Evolutionary conservation across 2,329 filamentous ascomycete genomes (phyloP).

Genomic region (Cercospora sp.): DNA sequence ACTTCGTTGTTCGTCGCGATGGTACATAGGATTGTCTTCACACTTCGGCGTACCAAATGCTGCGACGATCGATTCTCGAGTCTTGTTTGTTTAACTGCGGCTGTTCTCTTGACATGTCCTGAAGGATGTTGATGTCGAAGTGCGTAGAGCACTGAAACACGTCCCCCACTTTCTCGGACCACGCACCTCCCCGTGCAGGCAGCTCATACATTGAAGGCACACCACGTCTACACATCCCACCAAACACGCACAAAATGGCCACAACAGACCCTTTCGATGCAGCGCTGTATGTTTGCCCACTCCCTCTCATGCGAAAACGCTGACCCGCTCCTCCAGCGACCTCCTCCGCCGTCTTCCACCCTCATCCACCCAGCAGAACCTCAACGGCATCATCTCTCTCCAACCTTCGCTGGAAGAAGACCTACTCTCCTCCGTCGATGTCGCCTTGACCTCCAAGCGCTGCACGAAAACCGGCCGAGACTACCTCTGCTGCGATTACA

Average conservation of each 20-base stretch:
- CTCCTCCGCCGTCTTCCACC: constrained; percentile 97
- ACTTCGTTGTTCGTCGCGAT: background rate
- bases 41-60: too few relatives aligned
- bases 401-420: constrained; percentile 94
- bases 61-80: too few relatives aligned
- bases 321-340: constrained; percentile 61
- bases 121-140: background rate
- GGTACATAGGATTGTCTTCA: background rate
- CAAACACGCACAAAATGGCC: constrained; percentile 18
- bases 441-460: constrained; percentile 81
- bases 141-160: background rate
- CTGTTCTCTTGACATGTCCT: too few relatives aligned
- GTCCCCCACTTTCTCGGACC: constrained; percentile 3
- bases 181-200: background rate
- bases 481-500: constrained; percentile 99
- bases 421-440: constrained; percentile 94
- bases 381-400: constrained; percentile 83
- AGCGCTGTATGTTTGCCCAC: constrained; percentile 61
- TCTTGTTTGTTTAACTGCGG: too few relatives aligned
- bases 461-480: constrained; percentile 89
- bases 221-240: background rate
- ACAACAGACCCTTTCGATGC: constrained; percentile 69
- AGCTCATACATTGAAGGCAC: background rate
- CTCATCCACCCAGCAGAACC: constrained; percentile 83
- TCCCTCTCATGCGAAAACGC: constrained; percentile 8